These are phyloP conservation scores for Fusarium scirpi DNA, from an alignment of 2,329 filamentous ascomycete species.

Conservation along the genomic window DNA sequence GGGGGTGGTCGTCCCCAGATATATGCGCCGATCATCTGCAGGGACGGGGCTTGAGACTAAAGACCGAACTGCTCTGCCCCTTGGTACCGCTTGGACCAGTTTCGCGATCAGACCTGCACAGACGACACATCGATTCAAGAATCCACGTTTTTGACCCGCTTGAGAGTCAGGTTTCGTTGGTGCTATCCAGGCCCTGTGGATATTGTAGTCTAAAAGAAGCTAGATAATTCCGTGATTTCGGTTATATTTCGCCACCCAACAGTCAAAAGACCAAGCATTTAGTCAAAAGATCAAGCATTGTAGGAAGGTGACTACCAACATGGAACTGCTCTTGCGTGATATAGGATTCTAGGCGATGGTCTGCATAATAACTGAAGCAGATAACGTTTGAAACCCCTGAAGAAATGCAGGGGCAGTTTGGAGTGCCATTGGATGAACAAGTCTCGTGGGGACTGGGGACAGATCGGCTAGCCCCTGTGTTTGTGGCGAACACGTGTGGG, in stretches of 20 bases:
- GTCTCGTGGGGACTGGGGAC: not conserved
- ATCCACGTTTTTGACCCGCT: not conserved
- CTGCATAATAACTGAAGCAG: not conserved
- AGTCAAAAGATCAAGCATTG: not conserved
- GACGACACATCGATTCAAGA: not conserved
- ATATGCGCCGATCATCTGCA: slow-evolving; percentile 1
- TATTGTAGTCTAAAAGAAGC: not conserved
- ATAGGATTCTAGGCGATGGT: not conserved
- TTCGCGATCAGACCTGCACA: not conserved
- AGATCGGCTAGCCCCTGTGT: not conserved
- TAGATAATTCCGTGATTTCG: not conserved
- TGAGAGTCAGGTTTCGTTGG: not conserved
- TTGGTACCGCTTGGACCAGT: no score
- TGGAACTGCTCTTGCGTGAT: not conserved
- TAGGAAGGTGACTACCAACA: not conserved
- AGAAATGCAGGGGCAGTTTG: not conserved
- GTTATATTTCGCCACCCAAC: not conserved
- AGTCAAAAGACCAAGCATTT: not conserved
- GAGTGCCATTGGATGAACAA: not conserved
- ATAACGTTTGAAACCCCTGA: not conserved
- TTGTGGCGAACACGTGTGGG: not conserved
- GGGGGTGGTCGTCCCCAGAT: not conserved
- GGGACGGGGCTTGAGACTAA: not conserved
- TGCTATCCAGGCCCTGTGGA: not conserved
- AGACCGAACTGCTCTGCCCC: no score